phyloP scores from a whole-genome alignment of 257 asterid species.

The Pogostemon cablin region DNA sequence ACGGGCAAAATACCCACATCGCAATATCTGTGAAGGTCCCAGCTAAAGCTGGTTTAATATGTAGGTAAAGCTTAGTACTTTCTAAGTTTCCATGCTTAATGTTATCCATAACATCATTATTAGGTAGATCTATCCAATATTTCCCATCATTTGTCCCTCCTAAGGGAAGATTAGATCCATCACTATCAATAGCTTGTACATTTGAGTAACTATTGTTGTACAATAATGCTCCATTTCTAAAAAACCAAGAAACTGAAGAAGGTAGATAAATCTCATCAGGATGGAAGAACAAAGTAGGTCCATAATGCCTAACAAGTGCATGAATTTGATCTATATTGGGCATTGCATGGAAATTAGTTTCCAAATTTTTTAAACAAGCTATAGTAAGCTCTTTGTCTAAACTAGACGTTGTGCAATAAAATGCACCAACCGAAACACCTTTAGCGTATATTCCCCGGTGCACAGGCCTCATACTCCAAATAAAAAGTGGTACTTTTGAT shows the following conservation, averaged over 20 bases:
- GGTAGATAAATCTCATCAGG: slow-evolving; percentile 80
- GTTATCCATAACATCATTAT: slow-evolving; percentile 46
- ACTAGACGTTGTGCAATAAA: slow-evolving; percentile 56
- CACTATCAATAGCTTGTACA: slow-evolving; percentile 56
- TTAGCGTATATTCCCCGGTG: slow-evolving; percentile 67
- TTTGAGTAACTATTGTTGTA: slow-evolving; percentile 39
- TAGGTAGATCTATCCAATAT: slow-evolving; percentile 86
- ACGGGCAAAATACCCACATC: slow-evolving; percentile 92
- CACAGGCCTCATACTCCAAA: slow-evolving; percentile 66
- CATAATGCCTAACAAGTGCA: slow-evolving; percentile 69
- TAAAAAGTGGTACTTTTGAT: slow-evolving; percentile 49
- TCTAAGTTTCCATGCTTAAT: slow-evolving; percentile 68
- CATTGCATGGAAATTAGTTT: slow-evolving; percentile 63
- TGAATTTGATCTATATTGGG: slow-evolving; percentile 80
- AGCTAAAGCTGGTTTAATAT: slow-evolving; percentile 85
- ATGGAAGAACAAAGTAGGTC: slow-evolving; percentile 84
- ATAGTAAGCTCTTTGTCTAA: slow-evolving; percentile 49
- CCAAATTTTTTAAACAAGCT: slow-evolving; percentile 75
- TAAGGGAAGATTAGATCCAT: slow-evolving; percentile 73
- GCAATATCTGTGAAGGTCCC: slow-evolving; percentile 88
- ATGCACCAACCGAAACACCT: slow-evolving; percentile 78
- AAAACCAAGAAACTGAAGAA: slow-evolving; percentile 91
- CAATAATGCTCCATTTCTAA: slow-evolving; percentile 70
- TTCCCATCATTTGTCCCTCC: slow-evolving; percentile 78
- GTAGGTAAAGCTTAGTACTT: slow-evolving; percentile 77